Evolutionary conservation across 768 basidiomycete species (phyloP), one percentile per base, ranked within the genome.

Genomic region (Atractiella rhizophila): DNA sequence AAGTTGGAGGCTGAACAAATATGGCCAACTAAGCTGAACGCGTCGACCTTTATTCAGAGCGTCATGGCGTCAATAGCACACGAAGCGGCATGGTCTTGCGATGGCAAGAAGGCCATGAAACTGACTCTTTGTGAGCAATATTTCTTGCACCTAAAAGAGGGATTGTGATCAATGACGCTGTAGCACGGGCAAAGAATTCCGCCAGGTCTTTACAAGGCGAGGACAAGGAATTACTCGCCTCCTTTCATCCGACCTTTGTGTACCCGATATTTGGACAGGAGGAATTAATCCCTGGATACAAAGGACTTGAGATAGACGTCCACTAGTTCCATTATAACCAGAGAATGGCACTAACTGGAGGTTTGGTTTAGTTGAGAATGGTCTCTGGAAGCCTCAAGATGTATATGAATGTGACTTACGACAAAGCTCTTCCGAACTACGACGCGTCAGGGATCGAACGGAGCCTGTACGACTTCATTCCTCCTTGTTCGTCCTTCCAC

Each of bases 201-300:
- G n/a, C n/a, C n/a, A n/a, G n/a, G n/a, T n/a, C n/a, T n/a, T n/a
- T n/a, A n/a, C n/a, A n/a, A n/a, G n/a, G n/a, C n/a, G n/a, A n/a
- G n/a, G n/a, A n/a, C n/a, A n/a, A n/a, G n/a, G n/a, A n/a, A n/a
- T n/a, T n/a, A n/a, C n/a, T n/a, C n/a, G n/a, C n/a, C n/a, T n/a
- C n/a, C n/a, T n/a, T n/a, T n/a, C n/a, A n/a, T n/a, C 88, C 88
- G 2, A 62, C 65, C 4, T 98, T 96, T 62, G 94, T 88, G 0
- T 98, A 98, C 60, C 85, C 88, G 5, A 85, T 98, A 53, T 94
- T 73, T 55, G 88, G 88, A 39, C 82, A 94, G 52, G 78, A 88
- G 39, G 85, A 98, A 62, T 85, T 74, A 62, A 75, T 96, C 42
- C 94, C 88, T 56, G 88, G 88, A 2, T 96, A 91, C 60, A 68